A percentile compares a stretch with the other conserved stretches of the same genome.
phyloP scores from a whole-genome alignment of 352 stramenopile genomes.

The Phytophthora citricola region DNA sequence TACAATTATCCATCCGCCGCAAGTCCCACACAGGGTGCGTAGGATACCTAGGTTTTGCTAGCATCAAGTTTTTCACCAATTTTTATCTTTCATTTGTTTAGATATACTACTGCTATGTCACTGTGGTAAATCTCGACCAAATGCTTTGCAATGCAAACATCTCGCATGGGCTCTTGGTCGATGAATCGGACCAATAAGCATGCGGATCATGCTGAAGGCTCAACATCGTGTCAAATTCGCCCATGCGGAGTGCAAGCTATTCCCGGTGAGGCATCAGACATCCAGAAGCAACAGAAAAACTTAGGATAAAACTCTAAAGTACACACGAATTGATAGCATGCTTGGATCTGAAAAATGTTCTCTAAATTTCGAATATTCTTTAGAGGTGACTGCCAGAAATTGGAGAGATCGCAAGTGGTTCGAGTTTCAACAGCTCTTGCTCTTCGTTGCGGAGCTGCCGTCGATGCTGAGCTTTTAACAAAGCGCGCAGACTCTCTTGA shows the following conservation, averaged over 20 bases:
- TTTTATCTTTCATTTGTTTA: neutral
- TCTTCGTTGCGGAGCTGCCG: constrained; percentile 77
- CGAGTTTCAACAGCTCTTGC: constrained; percentile 56
- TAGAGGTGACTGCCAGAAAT: too few relatives aligned
- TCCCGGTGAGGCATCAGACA: too few relatives aligned
- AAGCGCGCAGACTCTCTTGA: constrained; percentile 68
- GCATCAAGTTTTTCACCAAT: neutral
- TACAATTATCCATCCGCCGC: too few relatives aligned
- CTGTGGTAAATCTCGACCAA: neutral
- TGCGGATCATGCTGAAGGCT: neutral
- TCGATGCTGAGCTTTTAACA: constrained; percentile 77
- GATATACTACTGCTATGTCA: neutral
- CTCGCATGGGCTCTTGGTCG: neutral
- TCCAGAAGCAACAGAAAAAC: too few relatives aligned
- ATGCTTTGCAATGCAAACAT: neutral
- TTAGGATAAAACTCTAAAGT: too few relatives aligned
- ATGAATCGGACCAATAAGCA: neutral
- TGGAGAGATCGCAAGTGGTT: constrained; percentile 41
- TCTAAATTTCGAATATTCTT: too few relatives aligned
- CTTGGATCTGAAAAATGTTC: too few relatives aligned
- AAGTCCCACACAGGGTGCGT: too few relatives aligned
- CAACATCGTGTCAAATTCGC: neutral
- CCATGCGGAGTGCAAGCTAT: too few relatives aligned
- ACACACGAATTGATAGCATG: too few relatives aligned
- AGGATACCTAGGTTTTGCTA: neutral